phyloP scores from a whole-genome alignment of 2,329 filamentous ascomycete genomes.

The Arachnopeziza araneosa region DNA sequence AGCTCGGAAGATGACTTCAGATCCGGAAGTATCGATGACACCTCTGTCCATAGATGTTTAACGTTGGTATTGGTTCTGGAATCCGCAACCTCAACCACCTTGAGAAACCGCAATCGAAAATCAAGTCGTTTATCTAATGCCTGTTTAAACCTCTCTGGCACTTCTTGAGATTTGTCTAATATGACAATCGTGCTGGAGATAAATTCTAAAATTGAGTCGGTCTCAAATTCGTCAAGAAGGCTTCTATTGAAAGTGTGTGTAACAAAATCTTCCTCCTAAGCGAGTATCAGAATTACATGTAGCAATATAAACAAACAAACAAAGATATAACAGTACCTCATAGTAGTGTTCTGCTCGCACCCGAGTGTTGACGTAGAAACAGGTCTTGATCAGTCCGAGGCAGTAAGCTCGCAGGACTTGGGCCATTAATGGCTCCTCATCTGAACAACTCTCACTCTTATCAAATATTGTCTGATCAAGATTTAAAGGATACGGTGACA shows the following conservation, averaged over 20 bases:
- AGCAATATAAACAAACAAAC: background rate
- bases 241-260: slow-evolving; percentile 83
- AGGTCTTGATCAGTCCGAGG: slow-evolving; percentile 75
- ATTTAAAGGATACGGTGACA: slow-evolving; percentile 61
- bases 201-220: slow-evolving; percentile 32
- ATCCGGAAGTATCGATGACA: slow-evolving; percentile 41
- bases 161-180: slow-evolving; percentile 16
- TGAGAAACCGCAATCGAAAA: slow-evolving; percentile 60
- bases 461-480: slow-evolving; percentile 40
- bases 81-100: slow-evolving; percentile 42
- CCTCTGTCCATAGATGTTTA: slow-evolving; percentile 37
- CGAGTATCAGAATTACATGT: slow-evolving; percentile 1
- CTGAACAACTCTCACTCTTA: slow-evolving; percentile 18
- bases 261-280: slow-evolving; percentile 90
- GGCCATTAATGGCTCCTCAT: slow-evolving; percentile 45
- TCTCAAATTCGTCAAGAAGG: slow-evolving; percentile 60
- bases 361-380: slow-evolving; percentile 69
- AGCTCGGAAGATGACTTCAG: slow-evolving; percentile 57
- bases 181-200: slow-evolving; percentile 29
- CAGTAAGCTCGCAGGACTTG: slow-evolving; percentile 79
- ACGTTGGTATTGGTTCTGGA: slow-evolving; percentile 40
- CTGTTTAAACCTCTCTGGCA: slow-evolving; percentile 33
- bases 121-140: slow-evolving; percentile 62
- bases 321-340: slow-evolving; percentile 54
- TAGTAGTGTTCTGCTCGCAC: slow-evolving; percentile 85